These are phyloP conservation scores for Rhizopogon vesiculosus DNA, from an alignment of 768 basidiomycete genomes.

Conservation along the genomic window DNA sequence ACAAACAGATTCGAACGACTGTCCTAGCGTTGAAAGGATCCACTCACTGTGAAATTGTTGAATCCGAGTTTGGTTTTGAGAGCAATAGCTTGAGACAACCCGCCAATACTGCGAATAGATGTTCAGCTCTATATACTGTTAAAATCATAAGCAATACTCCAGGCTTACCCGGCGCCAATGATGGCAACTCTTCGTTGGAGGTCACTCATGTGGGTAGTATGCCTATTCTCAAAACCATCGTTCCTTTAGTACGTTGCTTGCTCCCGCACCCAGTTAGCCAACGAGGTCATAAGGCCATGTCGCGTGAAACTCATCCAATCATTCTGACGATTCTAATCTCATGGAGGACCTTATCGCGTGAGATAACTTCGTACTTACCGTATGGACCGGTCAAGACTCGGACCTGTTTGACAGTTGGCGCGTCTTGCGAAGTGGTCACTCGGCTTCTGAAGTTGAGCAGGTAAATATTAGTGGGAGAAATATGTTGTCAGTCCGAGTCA, in stretches of 20 bases:
- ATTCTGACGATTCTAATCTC: no score
- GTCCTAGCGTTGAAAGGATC: neutral
- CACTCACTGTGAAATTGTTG: slow-evolving; percentile 36
- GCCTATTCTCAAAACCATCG: neutral
- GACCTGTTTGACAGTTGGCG: neutral
- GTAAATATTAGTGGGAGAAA: no score
- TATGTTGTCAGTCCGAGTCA: no score
- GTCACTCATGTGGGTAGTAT: neutral
- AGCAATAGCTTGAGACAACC: slow-evolving; percentile 38
- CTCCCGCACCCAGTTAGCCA: neutral
- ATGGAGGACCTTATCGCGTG: neutral
- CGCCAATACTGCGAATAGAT: slow-evolving; percentile 30
- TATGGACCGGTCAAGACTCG: no score
- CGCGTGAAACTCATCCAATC: neutral
- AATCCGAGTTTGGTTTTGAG: slow-evolving; percentile 33
- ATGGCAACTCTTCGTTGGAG: slow-evolving; percentile 13
- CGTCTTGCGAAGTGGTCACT: neutral
- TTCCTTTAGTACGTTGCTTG: neutral
- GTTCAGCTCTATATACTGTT: neutral
- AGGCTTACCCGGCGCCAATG: slow-evolving; percentile 18
- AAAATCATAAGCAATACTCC: neutral
- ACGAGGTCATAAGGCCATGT: neutral
- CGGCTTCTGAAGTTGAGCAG: no score
- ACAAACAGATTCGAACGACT: neutral
- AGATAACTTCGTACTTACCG: neutral